phyloP scores from a whole-genome alignment of 192 early-diverging fungal species.

The Haplosporangium gracile region DNA sequence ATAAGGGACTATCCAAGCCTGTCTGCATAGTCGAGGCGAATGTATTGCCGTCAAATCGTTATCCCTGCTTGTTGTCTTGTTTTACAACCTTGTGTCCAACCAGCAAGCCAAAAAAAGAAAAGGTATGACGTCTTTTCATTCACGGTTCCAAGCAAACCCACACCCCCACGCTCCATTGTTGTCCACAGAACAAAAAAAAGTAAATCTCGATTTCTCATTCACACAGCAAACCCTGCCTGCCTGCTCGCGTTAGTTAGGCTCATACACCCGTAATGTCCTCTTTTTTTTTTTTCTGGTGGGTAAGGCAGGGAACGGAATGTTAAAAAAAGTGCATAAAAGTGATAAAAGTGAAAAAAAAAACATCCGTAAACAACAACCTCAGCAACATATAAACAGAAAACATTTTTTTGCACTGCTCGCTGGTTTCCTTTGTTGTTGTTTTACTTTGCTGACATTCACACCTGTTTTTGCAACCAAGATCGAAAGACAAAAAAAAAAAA shows the following conservation, averaged over 20 bases:
- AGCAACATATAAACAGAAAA: neutral
- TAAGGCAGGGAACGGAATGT: neutral
- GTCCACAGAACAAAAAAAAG: neutral
- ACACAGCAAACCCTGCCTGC: neutral
- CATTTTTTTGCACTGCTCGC: neutral
- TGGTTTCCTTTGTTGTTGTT: neutral
- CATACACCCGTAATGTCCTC: neutral
- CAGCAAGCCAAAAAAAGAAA: neutral
- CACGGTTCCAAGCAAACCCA: neutral
- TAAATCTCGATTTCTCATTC: neutral
- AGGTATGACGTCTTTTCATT: conserved; percentile 1
- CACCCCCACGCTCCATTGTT: neutral
- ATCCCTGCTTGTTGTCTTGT: neutral
- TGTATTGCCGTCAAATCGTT: neutral
- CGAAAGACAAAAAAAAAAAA: neutral
- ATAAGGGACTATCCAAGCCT: neutral
- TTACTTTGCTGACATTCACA: neutral
- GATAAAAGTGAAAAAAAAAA: neutral
- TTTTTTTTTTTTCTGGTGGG: neutral
- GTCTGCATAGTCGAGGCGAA: neutral
- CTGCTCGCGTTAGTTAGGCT: neutral
- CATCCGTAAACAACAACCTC: neutral
- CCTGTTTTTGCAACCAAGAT: neutral
- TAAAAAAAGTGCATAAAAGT: neutral
- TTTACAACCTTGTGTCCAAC: conserved; percentile 1